Percentiles rank a stretch among this genome's conserved stretches.
Evolutionary conservation across 2,329 filamentous ascomycete species (phyloP).

Genomic region (Rhynchosporium graminicola): DNA sequence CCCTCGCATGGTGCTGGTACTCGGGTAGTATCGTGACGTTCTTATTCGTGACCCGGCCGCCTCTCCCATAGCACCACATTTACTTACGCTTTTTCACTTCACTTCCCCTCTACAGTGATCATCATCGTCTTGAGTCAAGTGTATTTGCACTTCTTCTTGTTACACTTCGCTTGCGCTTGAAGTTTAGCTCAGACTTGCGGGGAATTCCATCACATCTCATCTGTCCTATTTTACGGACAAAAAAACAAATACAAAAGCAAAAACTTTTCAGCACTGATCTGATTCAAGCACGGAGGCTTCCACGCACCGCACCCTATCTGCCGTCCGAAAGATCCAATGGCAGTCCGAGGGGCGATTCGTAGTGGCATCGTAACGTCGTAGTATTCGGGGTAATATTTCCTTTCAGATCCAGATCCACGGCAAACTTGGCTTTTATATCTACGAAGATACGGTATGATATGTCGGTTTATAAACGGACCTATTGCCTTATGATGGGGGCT

Average conservation of each 20-base stretch:
- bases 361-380: not conserved
- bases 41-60: too few relatives aligned
- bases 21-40: constrained; percentile 3
- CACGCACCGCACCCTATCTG: constrained; percentile 9
- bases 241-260: not conserved
- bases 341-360: not conserved
- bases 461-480: not conserved
- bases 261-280: constrained; percentile 1
- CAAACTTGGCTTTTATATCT: not conserved
- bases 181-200: not conserved
- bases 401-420: constrained; percentile 3
- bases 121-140: too few relatives aligned
- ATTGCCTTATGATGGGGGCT: not conserved
- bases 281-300: constrained; percentile 8
- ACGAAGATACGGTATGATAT: not conserved
- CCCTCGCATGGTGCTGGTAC: not conserved
- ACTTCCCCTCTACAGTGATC: too few relatives aligned
- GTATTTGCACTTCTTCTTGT: not conserved
- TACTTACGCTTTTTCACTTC: too few relatives aligned
- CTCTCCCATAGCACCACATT: too few relatives aligned
- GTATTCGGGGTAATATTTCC: constrained; percentile 4
- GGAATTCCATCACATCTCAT: constrained; percentile 5
- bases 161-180: not conserved
- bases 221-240: not conserved
- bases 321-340: constrained; percentile 7